Evolutionary conservation across 768 basidiomycete species (phyloP), one percentile per base, ranked within the genome.

Genomic region (Daedaleopsis nitida): DNA sequence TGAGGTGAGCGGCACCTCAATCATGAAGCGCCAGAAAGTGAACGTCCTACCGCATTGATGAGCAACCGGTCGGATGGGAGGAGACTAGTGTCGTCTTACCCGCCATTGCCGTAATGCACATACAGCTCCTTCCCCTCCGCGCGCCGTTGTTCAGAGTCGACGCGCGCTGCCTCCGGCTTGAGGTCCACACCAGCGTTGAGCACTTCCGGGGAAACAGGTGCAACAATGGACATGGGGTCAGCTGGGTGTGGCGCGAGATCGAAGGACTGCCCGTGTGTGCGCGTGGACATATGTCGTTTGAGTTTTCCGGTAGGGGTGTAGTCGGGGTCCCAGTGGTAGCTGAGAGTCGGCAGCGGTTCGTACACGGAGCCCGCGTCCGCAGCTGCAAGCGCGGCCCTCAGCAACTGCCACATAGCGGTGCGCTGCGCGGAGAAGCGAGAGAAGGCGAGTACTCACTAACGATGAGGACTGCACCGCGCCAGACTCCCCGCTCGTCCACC

Each of bases 11-110:
- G 93, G 94, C 57, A 99, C 81, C 64, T 88, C 85, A 51, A 98
- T 85, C 69, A 87, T 80, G 77, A 98, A 98, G 55, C 96, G 83
- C 91, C 94, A 98, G 78, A 99, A 99, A 1, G 93, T 93, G 70
- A 85, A 94, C 0, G 89, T 88, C 5, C 94, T 96, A 60, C 51
- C 14, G 32, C 21, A 8, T 24, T 56, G 58, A 17, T 51, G 34
- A 43, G 5, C 39, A 21, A 14, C 14, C 11, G 1, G 14, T 10
- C 27, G n/a, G 5, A 17, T 0, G 23, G 9, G 39, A 53, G 12
- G 1, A 44, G n/a, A 47, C 11, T 3, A 16, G 49, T 16, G 21
- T 27, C 6, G 17, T 59, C 65, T 54, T 52, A 72, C 71, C 69
- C 72, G 57, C 70, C 69, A 57, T 62, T 65, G 8, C 70, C 69